A percentile compares a stretch with the other conserved stretches of the same genome.
Evolutionary conservation across 1,139 yeast genomes (phyloP).

Genomic region (Pichia norvegensis): DNA sequence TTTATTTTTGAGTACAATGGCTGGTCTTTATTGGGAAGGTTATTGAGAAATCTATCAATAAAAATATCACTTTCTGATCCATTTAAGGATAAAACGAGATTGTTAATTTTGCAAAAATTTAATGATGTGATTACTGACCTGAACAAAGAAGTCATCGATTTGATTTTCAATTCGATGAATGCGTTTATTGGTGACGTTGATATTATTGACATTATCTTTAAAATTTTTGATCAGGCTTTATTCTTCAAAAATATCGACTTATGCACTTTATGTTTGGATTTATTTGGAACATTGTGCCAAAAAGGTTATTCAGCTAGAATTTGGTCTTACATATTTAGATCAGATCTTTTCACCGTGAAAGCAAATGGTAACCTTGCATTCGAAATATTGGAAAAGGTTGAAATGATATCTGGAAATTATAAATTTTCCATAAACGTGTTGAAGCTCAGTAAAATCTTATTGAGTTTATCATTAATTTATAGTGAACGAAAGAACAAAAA

Average conservation of each 20-base stretch:
- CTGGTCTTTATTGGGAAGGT: constrained; percentile 77
- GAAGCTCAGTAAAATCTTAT: constrained; percentile 46
- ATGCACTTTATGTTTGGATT: constrained; percentile 41
- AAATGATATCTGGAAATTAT: constrained; percentile 62
- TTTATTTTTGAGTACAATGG: constrained; percentile 75
- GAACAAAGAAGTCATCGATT: constrained; percentile 36
- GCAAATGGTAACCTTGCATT: constrained; percentile 66
- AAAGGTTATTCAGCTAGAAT: constrained; percentile 52
- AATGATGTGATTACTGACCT: constrained; percentile 29
- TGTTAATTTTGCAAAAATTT: constrained; percentile 35
- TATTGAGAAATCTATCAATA: constrained; percentile 55
- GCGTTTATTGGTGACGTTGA: constrained; percentile 60
- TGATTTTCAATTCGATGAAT: constrained; percentile 46
- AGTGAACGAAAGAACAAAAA: constrained; percentile 31
- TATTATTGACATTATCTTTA: constrained; percentile 57
- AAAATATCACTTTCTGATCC: constrained; percentile 31
- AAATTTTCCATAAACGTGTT: constrained; percentile 55
- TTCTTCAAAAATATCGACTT: constrained; percentile 45
- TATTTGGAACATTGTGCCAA: constrained; percentile 43
- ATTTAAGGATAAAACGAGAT: constrained; percentile 41
- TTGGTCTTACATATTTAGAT: constrained; percentile 70
- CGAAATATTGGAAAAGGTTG: constrained; percentile 62
- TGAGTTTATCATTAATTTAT: constrained; percentile 44
- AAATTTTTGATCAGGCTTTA: constrained; percentile 61
- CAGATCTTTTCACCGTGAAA: constrained; percentile 54